Conservation (phyloP, 768 basidiomycete genomes). For the Serendipita indica region DNA sequence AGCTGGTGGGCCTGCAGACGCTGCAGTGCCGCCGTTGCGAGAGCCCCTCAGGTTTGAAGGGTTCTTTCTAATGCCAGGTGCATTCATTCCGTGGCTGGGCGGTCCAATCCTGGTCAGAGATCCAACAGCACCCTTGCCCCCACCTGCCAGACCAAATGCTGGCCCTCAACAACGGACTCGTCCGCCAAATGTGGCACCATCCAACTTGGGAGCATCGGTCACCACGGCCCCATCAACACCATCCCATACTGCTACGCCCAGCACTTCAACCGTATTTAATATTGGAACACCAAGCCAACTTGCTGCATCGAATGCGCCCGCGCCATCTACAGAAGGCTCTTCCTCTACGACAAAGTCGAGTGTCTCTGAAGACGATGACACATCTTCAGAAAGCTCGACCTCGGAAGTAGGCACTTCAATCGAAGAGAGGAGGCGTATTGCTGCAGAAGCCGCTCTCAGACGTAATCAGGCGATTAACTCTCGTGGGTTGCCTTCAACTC, state of each 20-base stretch:
- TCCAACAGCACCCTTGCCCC: background rate
- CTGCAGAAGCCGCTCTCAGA: background rate
- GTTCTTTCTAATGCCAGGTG: background rate
- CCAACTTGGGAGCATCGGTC: background rate
- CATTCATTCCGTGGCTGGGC: background rate
- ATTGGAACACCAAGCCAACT: background rate
- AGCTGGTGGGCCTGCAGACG: background rate
- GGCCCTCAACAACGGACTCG: background rate
- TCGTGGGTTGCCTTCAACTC: background rate
- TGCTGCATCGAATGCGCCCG: background rate
- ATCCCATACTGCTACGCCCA: background rate
- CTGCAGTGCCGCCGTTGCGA: background rate
- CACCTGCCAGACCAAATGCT: background rate
- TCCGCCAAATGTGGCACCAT: background rate
- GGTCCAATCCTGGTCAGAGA: background rate
- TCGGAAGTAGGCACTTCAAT: background rate
- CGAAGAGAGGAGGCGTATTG: background rate
- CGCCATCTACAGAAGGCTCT: background rate
- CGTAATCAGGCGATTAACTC: background rate
- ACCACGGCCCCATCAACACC: background rate
- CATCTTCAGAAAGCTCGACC: background rate
- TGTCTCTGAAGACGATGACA: background rate
- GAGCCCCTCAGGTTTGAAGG: constrained; percentile 5
- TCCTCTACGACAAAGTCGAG: background rate
- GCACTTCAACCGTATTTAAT: background rate